A percentile compares a stretch with the other conserved stretches of the same genome.
Conservation (phyloP, 257 asterid genomes). For the Fraxinus excelsior region DNA sequence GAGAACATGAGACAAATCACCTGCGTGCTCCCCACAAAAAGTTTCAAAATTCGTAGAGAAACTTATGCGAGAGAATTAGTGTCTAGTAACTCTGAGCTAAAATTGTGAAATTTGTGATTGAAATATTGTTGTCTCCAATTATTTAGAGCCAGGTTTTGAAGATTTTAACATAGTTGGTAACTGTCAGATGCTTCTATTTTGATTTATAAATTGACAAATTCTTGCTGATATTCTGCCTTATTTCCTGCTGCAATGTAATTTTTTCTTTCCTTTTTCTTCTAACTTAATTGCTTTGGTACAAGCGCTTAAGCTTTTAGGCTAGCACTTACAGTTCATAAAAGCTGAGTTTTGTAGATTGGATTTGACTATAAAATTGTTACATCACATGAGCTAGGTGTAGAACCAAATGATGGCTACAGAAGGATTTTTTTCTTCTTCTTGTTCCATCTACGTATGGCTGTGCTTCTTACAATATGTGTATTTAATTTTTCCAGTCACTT, state of each 20-base stretch:
- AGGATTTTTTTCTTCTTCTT: not conserved
- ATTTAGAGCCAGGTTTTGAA: not conserved
- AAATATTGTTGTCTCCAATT: not conserved
- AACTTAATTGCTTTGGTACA: not conserved
- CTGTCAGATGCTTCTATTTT: not conserved
- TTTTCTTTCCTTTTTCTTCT: too few relatives aligned
- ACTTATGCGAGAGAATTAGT: too few relatives aligned
- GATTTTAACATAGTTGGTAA: not conserved
- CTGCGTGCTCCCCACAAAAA: not conserved
- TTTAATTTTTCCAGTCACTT: slow-evolving; percentile 26
- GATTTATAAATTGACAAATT: not conserved
- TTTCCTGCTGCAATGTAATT: not conserved
- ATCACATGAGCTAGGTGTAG: not conserved
- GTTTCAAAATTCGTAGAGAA: not conserved
- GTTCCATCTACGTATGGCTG: not conserved
- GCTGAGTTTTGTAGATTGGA: not conserved
- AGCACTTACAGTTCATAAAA: not conserved
- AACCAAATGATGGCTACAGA: not conserved
- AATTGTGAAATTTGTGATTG: not conserved
- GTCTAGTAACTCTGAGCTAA: not conserved
- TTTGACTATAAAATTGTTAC: too few relatives aligned
- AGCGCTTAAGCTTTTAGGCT: not conserved
- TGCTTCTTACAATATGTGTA: not conserved
- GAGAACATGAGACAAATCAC: not conserved
- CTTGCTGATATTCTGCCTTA: not conserved